Evolutionary conservation across 805 yeast genomes (phyloP), one percentile per base, ranked within the genome.

Genomic region (Starmera pachycereana): DNA sequence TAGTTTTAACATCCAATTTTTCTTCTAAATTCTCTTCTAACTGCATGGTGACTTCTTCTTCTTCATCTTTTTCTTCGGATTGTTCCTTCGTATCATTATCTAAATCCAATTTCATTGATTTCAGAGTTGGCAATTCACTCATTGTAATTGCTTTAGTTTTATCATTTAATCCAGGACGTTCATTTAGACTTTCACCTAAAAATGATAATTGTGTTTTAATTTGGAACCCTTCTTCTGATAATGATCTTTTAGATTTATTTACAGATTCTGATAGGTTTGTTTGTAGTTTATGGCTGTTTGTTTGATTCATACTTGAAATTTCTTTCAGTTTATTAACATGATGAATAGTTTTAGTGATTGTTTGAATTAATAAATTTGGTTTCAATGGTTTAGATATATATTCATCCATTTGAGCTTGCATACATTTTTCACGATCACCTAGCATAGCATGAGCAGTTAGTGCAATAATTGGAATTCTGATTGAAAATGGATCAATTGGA

Each of bases 361-460:
- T 86, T 61, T 86, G 95, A 55, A 85, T 76, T 55, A 86, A 66
- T 43, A 86, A 64, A 46, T 82, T 78, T 2, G 95, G 95, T 54
- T 86, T 87, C 60, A 86, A 68, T 1, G 96, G 96, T 58, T 86
- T 86, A 10, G 92, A 81, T 37, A 86, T 73, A 55, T 87, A 86
- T 57, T 87, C 96, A 60, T 86, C 95, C 96, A 86, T 86, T 46
- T 88, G 94, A 33, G 88, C 88, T 45, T 83, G 83, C 60, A 86
- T 66, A 44, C 95, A 85, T 51, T 82, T 71, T 56, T 86, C 96
- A 38, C 95, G 67, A 60, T 87, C 95, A 37, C 95, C 96, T 65
- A 86, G 68, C 96, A 86, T 87, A 4, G 96, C 96, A 59, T 86
- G 95, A 0, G 95, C 96, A 0, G 95, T 87, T 43, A 86, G 68